A percentile compares a stretch with the other conserved stretches of the same genome.
Conservation (phyloP, 495 filamentous ascomycete genomes). For the Sporormia fimetaria region DNA sequence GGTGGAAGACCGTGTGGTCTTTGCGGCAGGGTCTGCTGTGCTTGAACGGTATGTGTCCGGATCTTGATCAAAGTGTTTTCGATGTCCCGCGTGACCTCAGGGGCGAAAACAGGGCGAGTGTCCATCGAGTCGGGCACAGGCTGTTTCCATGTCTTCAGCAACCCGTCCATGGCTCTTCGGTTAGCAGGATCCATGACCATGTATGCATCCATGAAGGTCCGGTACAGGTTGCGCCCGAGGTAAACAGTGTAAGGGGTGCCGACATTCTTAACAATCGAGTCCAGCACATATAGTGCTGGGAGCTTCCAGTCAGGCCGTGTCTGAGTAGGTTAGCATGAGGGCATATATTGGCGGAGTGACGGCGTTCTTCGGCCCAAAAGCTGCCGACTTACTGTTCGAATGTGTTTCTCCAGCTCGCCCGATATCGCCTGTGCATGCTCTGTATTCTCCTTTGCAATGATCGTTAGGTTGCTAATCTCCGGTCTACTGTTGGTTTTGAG, state of each 20-base stretch:
- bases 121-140: slow-evolving; percentile 86
- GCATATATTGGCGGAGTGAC: no score
- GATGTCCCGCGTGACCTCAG: slow-evolving; percentile 73
- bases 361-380: no score
- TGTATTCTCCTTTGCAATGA: slow-evolving; percentile 93
- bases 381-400: slow-evolving; percentile 77
- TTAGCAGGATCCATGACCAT: slow-evolving; percentile 67
- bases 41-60: slow-evolving; percentile 60
- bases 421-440: slow-evolving; percentile 88
- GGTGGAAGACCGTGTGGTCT: slow-evolving; percentile 48
- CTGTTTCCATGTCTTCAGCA: slow-evolving; percentile 97
- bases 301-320: slow-evolving; percentile 74
- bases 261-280: slow-evolving; percentile 97
- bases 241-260: slow-evolving; percentile 94
- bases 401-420: slow-evolving; percentile 78
- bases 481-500: slow-evolving; percentile 76
- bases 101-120: slow-evolving; percentile 74
- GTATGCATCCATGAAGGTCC: slow-evolving; percentile 94
- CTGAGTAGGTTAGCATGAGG: slow-evolving; percentile 42
- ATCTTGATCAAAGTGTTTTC: slow-evolving; percentile 89
- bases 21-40: slow-evolving; percentile 52
- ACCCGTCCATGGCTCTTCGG: slow-evolving; percentile 85
- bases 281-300: slow-evolving; percentile 91
- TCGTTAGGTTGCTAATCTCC: slow-evolving; percentile 89
- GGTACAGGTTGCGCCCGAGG: slow-evolving; percentile 79